These are phyloP conservation scores for Margaritispora aquatica DNA, from an alignment of 495 filamentous ascomycete species.

Conservation along the genomic window DNA sequence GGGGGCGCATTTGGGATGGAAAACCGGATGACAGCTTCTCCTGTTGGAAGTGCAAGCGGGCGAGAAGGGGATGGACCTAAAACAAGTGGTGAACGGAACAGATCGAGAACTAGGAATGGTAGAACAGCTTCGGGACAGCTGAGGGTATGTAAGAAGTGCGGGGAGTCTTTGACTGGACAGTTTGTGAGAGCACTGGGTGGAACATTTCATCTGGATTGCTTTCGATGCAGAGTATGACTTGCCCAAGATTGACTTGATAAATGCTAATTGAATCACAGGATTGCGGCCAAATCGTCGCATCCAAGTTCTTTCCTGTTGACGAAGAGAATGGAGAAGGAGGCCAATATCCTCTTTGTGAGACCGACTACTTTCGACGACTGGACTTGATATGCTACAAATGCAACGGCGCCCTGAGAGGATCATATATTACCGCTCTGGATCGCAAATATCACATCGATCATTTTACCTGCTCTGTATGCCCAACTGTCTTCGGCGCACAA, in stretches of 20 bases:
- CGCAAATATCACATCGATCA: slow-evolving; percentile 99
- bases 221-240: slow-evolving; percentile 82
- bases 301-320: slow-evolving; percentile 96
- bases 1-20: slow-evolving; percentile 19
- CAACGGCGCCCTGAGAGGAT: slow-evolving; percentile 88
- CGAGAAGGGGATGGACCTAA: slow-evolving; percentile 13
- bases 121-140: slow-evolving; percentile 45
- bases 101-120: slow-evolving; percentile 36
- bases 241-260: background rate
- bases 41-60: slow-evolving; percentile 17
- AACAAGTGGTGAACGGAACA: slow-evolving; percentile 35
- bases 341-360: slow-evolving; percentile 96
- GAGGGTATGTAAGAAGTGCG: slow-evolving; percentile 83
- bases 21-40: slow-evolving; percentile 13
- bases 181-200: slow-evolving; percentile 90
- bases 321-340: slow-evolving; percentile 68
- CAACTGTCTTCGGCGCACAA: slow-evolving; percentile 93
- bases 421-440: slow-evolving; percentile 96
- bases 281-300: slow-evolving; percentile 92
- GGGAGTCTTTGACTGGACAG: slow-evolving; percentile 79
- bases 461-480: slow-evolving; percentile 97
- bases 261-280: slow-evolving; percentile 55
- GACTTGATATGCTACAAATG: slow-evolving; percentile 89
- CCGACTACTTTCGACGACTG: slow-evolving; percentile 91
- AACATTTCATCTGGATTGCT: slow-evolving; percentile 96